Percentiles rank a stretch among this genome's conserved stretches.
Conservation (phyloP, 208 protist species). For the Leishmania martiniquensis region DNA sequence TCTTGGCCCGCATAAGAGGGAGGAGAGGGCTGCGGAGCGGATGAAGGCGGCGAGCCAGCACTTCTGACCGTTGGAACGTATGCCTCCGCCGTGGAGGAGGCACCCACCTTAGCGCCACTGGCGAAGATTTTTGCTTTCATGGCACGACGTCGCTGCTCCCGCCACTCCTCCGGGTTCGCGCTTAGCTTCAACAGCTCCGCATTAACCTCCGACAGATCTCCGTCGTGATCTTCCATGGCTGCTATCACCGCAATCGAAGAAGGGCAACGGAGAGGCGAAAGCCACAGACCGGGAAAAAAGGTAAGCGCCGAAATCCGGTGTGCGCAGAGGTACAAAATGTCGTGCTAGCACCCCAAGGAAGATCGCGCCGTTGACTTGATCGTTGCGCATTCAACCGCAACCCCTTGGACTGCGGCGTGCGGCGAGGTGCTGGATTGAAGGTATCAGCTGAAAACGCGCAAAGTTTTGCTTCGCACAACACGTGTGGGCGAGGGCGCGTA, state of each 20-base stretch:
- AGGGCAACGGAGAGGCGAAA: neutral
- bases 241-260: neutral
- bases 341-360: no score
- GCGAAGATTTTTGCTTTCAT: slow-evolving; percentile 79
- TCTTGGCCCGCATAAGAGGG: neutral
- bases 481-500: neutral
- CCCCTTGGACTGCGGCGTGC: neutral
- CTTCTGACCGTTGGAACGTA: slow-evolving; percentile 12
- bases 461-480: neutral
- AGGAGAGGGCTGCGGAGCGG: neutral
- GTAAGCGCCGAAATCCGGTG: no score
- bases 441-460: neutral
- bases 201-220: slow-evolving; percentile 72
- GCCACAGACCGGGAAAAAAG: no score
- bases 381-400: neutral
- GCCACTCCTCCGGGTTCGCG: slow-evolving; percentile 70
- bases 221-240: slow-evolving; percentile 57
- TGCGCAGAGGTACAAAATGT: no score
- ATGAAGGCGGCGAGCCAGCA: slow-evolving; percentile 1
- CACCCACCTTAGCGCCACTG: neutral
- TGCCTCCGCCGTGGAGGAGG: neutral
- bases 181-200: slow-evolving; percentile 65
- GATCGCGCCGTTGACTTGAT: no score
- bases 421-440: no score
- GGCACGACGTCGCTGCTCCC: slow-evolving; percentile 72